Conservation (phyloP, 768 basidiomycete species). For the Lactarius deliciosus region DNA sequence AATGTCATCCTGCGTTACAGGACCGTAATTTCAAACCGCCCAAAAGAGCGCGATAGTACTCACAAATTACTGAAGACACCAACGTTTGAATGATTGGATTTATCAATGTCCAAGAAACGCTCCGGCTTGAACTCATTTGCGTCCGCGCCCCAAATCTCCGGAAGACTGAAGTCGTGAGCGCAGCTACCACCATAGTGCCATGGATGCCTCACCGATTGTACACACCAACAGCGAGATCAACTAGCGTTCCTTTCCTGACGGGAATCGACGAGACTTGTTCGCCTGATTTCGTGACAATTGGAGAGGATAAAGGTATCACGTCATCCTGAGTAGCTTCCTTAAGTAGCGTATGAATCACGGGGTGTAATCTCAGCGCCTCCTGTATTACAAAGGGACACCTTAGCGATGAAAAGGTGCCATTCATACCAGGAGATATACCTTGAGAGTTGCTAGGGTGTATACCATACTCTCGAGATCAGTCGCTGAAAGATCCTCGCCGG, state of each 20-base stretch:
- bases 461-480: slow-evolving; percentile 11
- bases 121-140: slow-evolving; percentile 14
- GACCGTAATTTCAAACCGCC: background rate
- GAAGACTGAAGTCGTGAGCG: slow-evolving; percentile 1
- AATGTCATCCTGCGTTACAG: slow-evolving; percentile 8
- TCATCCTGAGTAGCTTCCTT: slow-evolving; percentile 29
- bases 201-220: slow-evolving; percentile 9
- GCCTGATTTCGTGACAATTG: slow-evolving; percentile 9
- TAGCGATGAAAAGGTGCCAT: background rate
- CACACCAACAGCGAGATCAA: slow-evolving; percentile 3
- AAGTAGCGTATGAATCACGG: slow-evolving; percentile 9
- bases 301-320: slow-evolving; percentile 28
- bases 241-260: slow-evolving; percentile 6
- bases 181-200: background rate
- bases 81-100: background rate
- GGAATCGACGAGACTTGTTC: slow-evolving; percentile 11
- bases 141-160: slow-evolving; percentile 12
- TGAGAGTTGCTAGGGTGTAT: slow-evolving; percentile 7
- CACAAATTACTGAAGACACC: slow-evolving; percentile 10
- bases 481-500: background rate
- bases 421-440: background rate
- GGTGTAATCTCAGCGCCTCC: slow-evolving; percentile 23
- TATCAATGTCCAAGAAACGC: slow-evolving; percentile 5
- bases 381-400: background rate
- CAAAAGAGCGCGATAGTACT: background rate